phyloP scores from a whole-genome alignment of 345 rosid genomes.

The Populus davidiana region DNA sequence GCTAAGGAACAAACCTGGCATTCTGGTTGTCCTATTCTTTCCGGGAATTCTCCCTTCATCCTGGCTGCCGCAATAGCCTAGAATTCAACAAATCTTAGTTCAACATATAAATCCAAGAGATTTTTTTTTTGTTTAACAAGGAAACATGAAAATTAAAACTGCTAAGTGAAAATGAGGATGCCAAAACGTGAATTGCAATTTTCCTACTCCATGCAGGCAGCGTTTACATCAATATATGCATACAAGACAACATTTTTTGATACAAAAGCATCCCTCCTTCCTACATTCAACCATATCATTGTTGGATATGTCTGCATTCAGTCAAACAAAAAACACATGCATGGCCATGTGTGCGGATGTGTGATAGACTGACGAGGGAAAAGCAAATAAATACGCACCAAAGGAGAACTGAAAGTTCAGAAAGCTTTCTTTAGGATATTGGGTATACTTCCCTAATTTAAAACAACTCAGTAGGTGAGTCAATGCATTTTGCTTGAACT shows the following conservation, averaged over 20 bases:
- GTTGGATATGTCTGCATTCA: background rate
- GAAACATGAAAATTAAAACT: background rate
- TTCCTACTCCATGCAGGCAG: background rate
- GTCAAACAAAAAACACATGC: background rate
- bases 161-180: background rate
- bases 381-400: background rate
- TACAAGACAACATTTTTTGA: background rate
- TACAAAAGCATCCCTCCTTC: background rate
- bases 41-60: constrained; percentile 95
- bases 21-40: constrained; percentile 90
- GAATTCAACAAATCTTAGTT: constrained; percentile 23
- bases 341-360: background rate
- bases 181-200: background rate
- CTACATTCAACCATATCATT: background rate
- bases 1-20: constrained; percentile 67
- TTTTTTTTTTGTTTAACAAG: background rate
- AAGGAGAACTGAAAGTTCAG: background rate
- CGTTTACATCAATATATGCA: background rate
- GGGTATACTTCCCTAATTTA: background rate
- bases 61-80: constrained; percentile 94
- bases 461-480: background rate
- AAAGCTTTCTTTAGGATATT: background rate
- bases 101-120: constrained; percentile 15
- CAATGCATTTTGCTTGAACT: background rate
- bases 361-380: background rate